Percentiles rank a stretch among this genome's conserved stretches.
phyloP scores from a whole-genome alignment of 2,329 filamentous ascomycete genomes.

The Lojkania enalia region DNA sequence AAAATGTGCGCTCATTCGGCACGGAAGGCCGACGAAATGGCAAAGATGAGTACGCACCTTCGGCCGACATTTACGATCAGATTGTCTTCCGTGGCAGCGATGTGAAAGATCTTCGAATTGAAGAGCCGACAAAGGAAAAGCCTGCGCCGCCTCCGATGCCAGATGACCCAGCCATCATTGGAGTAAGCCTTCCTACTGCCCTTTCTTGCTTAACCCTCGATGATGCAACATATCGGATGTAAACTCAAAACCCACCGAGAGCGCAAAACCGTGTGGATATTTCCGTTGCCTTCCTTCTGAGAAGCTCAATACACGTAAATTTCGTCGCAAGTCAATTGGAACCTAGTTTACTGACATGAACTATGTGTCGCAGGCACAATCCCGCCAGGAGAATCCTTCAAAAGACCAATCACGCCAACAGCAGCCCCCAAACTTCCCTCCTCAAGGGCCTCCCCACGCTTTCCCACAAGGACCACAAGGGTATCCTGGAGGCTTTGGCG shows the following conservation, averaged over 20 bases:
- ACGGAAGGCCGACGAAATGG: conserved; percentile 87
- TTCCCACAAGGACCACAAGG: conserved; percentile 30
- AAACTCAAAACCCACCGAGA: conserved; percentile 84
- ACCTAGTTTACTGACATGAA: conserved; percentile 26
- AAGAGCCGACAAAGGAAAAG: conserved; percentile 73
- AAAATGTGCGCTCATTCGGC: conserved; percentile 92
- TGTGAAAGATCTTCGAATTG: conserved; percentile 96
- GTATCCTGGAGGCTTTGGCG: conserved; percentile 46
- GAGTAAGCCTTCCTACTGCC: conserved; percentile 68
- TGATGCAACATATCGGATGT: conserved; percentile 99
- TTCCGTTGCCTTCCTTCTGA: conserved; percentile 99
- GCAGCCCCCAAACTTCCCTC: conserved; percentile 44
- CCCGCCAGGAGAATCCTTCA: conserved; percentile 7
- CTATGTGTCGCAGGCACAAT: background rate
- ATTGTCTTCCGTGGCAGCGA: conserved; percentile 98
- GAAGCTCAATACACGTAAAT: conserved; percentile 34
- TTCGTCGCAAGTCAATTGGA: conserved; percentile 14
- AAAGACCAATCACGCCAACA: conserved; percentile 28
- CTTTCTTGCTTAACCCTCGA: conserved; percentile 44
- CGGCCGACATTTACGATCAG: conserved; percentile 92
- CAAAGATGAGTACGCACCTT: conserved; percentile 79
- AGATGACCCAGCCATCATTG: conserved; percentile 94
- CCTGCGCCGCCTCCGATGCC: conserved; percentile 78
- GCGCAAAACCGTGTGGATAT: conserved; percentile 96
- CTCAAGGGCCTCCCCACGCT: conserved; percentile 37